Conservation (phyloP, 176 grass and related monocot species). For the Avena sativa region DNA sequence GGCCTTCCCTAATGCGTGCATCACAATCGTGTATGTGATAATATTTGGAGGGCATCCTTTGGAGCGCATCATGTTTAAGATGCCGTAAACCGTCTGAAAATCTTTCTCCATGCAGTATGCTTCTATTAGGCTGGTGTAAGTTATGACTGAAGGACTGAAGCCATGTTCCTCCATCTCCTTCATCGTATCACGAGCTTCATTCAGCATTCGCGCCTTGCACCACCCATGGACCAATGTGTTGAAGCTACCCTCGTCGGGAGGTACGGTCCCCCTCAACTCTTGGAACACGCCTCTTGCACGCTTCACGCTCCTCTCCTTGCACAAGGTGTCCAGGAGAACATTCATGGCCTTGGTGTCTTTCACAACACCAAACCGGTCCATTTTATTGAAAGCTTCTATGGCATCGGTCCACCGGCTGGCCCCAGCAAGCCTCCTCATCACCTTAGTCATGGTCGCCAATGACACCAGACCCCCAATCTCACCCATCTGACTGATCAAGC, state of each 20-base stretch:
- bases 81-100: constrained; percentile 53
- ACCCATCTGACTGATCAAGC: constrained; percentile 70
- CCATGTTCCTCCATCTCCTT: constrained; percentile 71
- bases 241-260: constrained; percentile 68
- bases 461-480: constrained; percentile 61
- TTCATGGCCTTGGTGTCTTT: constrained; percentile 84
- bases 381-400: constrained; percentile 57
- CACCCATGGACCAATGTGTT: constrained; percentile 80
- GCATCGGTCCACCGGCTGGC: constrained; percentile 68
- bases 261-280: constrained; percentile 53
- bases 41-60: constrained; percentile 73
- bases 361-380: constrained; percentile 65
- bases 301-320: constrained; percentile 88
- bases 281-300: constrained; percentile 68
- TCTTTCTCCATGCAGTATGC: constrained; percentile 78
- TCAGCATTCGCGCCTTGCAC: constrained; percentile 80
- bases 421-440: constrained; percentile 81
- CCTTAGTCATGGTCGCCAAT: constrained; percentile 69
- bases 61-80: constrained; percentile 55
- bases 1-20: constrained; percentile 73
- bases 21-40: constrained; percentile 83
- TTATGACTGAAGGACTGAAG: constrained; percentile 74
- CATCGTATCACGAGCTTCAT: constrained; percentile 58
- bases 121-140: constrained; percentile 85
- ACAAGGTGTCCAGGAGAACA: constrained; percentile 70